Percentiles rank a stretch among this genome's conserved stretches.
phyloP scores from a whole-genome alignment of 441 rosid species.

The Breynia disticha region DNA sequence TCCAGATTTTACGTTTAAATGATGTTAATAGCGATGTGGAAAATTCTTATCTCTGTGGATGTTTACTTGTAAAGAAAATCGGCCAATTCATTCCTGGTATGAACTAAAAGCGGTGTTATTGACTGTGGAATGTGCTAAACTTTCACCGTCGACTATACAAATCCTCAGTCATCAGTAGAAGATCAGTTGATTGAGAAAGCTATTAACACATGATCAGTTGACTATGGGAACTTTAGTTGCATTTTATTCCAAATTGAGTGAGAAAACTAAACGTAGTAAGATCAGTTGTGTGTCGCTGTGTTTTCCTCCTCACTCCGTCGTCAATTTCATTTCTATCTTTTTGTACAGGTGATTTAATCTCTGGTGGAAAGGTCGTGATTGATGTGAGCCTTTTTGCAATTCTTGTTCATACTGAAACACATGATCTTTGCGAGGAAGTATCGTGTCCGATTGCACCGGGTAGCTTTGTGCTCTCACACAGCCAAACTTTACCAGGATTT shows the following conservation, averaged over 20 bases:
- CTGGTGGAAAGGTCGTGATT: conserved; percentile 36
- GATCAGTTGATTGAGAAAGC: no score
- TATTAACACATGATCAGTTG: no score
- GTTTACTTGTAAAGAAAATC: no score
- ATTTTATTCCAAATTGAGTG: no score
- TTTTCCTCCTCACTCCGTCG: neutral
- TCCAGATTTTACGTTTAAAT: no score
- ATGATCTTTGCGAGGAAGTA: conserved; percentile 38
- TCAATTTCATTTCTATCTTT: neutral
- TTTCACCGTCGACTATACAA: no score
- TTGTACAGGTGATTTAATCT: conserved; percentile 26
- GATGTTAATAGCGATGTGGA: no score
- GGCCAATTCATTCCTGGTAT: neutral
- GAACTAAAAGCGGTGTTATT: neutral
- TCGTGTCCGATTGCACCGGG: conserved; percentile 39
- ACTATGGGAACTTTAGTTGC: no score
- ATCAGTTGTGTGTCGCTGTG: no score
- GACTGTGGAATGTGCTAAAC: neutral
- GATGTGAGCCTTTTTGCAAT: conserved; percentile 31
- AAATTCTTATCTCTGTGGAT: no score
- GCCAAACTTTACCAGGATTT: conserved; percentile 32
- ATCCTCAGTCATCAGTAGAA: no score
- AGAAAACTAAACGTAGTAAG: no score
- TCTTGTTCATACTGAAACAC: conserved; percentile 40
- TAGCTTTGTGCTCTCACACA: conserved; percentile 41